These are phyloP conservation scores for Boletellus sp. DNA, from an alignment of 768 basidiomycete species.

Conservation along the genomic window DNA sequence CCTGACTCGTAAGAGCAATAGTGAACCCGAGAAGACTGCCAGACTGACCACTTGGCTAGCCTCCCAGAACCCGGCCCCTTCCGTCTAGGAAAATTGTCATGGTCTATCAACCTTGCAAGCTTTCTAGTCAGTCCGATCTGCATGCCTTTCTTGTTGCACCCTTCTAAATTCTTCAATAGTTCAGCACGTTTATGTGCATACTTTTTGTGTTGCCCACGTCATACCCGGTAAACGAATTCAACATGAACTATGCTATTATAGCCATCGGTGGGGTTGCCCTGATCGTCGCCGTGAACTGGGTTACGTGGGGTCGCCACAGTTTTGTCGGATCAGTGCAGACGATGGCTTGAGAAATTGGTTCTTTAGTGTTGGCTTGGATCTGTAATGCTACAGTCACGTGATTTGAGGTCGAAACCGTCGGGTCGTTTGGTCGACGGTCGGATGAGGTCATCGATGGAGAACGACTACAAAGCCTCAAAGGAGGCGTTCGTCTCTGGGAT, in stretches of 20 bases:
- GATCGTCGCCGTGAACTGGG: slow-evolving; percentile 45
- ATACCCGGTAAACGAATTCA: slow-evolving; percentile 43
- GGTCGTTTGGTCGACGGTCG: background rate
- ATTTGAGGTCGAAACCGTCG: background rate
- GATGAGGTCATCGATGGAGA: slow-evolving; percentile 11
- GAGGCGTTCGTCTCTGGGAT: slow-evolving; percentile 78
- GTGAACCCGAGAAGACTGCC: background rate
- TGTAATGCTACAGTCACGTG: slow-evolving; percentile 19
- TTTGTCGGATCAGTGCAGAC: slow-evolving; percentile 48
- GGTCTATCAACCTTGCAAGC: slow-evolving; percentile 47
- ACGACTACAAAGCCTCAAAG: slow-evolving; percentile 69
- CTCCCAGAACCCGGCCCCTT: slow-evolving; percentile 49
- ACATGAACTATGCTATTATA: slow-evolving; percentile 59
- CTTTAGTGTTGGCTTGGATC: no score
- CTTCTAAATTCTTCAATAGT: slow-evolving; percentile 31
- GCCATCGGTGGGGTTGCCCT: slow-evolving; percentile 46
- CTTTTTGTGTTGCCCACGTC: slow-evolving; percentile 57
- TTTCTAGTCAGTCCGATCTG: slow-evolving; percentile 35
- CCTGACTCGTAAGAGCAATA: slow-evolving; percentile 40
- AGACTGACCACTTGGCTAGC: slow-evolving; percentile 25
- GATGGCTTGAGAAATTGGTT: background rate
- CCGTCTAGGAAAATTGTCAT: slow-evolving; percentile 49
- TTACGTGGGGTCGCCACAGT: slow-evolving; percentile 42
- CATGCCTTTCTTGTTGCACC: background rate
- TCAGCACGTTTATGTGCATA: slow-evolving; percentile 49